phyloP scores from a whole-genome alignment of 805 yeast genomes.

The Crinitomyces ghanaensis region DNA sequence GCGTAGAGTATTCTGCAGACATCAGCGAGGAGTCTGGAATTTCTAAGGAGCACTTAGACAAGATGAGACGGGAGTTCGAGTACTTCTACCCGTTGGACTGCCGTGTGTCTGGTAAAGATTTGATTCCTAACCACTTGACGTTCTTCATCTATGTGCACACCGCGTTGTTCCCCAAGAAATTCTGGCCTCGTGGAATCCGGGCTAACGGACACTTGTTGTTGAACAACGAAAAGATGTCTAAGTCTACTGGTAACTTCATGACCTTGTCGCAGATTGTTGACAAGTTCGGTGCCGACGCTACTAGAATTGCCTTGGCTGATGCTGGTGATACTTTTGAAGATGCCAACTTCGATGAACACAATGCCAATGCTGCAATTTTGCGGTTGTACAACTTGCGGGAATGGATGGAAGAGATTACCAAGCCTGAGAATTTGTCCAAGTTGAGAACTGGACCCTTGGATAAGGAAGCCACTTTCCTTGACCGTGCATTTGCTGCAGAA shows the following conservation, averaged over 20 bases:
- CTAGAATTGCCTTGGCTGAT: conserved; percentile 95
- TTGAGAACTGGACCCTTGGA: conserved; percentile 45
- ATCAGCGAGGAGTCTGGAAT: conserved; percentile 35
- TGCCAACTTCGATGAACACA: conserved; percentile 93
- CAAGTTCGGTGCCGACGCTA: conserved; percentile 95
- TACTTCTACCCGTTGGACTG: conserved; percentile 93
- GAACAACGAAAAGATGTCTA: conserved; percentile 96
- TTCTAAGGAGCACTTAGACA: conserved; percentile 53
- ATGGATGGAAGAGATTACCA: conserved; percentile 79
- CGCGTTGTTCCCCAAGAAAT: conserved; percentile 79
- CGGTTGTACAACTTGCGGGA: conserved; percentile 86
- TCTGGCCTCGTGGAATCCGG: conserved; percentile 93
- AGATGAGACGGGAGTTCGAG: conserved; percentile 86
- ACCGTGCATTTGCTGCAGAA: conserved; percentile 85
- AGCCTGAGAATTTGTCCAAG: conserved; percentile 34
- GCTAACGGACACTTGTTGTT: conserved; percentile 91
- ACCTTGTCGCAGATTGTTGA: conserved; percentile 73
- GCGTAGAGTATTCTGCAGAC: conserved; percentile 43
- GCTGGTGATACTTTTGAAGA: conserved; percentile 97
- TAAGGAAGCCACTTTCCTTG: conserved; percentile 52
- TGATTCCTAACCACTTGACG: conserved; percentile 93
- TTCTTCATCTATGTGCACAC: conserved; percentile 89
- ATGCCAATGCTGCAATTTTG: conserved; percentile 94
- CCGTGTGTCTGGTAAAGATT: conserved; percentile 90
- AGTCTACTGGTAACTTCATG: conserved; percentile 94